phyloP scores from a whole-genome alignment of 73 alveolate genomes.

The Urostyla sp. region DNA sequence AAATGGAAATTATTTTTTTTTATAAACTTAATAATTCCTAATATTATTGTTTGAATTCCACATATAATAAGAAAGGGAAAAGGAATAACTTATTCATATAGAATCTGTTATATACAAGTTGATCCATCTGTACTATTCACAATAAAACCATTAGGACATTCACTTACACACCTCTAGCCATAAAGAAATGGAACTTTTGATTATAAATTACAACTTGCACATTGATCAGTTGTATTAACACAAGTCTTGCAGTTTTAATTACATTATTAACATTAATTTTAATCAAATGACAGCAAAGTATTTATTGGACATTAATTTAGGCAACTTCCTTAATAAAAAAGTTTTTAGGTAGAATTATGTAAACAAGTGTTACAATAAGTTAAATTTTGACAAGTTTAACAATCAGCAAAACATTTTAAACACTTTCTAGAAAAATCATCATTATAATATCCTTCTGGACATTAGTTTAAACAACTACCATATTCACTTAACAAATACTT shows the following conservation, averaged over 20 bases:
- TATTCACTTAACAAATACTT: not conserved
- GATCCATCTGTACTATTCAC: not conserved
- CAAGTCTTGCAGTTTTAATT: constrained; percentile 5
- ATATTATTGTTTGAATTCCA: not conserved
- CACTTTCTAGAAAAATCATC: constrained; percentile 1
- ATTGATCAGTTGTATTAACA: not conserved
- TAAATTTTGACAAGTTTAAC: not conserved
- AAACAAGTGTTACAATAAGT: constrained; percentile 1
- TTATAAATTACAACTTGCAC: constrained; percentile 6
- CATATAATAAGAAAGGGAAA: constrained; percentile 12
- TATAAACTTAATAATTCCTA: constrained; percentile 2
- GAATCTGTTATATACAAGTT: not conserved
- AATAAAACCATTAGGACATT: constrained; percentile 39
- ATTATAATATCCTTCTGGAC: constrained; percentile 33
- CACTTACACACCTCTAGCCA: not conserved
- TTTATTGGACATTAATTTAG: not conserved
- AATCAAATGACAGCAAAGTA: not conserved
- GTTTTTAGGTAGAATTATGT: no score
- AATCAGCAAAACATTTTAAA: not conserved
- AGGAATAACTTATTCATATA: constrained; percentile 8
- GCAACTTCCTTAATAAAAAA: not conserved
- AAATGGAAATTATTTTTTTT: not conserved
- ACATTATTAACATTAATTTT: not conserved
- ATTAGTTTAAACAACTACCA: constrained; percentile 8
- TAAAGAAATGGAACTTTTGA: not conserved